phyloP scores from a whole-genome alignment of 2,329 filamentous ascomycete genomes.

The Pyricularia sp. region DNA sequence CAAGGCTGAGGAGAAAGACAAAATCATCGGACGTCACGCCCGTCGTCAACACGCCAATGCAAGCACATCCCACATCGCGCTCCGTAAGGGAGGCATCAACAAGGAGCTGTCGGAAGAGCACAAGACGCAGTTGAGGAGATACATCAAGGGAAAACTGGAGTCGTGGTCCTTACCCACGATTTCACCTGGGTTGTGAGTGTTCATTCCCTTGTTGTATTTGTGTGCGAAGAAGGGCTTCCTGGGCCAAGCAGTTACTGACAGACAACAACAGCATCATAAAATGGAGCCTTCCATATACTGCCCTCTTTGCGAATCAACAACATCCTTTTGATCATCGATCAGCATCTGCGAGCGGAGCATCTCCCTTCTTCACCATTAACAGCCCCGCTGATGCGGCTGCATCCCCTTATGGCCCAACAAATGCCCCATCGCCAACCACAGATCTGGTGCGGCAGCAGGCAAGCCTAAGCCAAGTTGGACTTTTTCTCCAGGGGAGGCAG shows the following conservation, averaged over 20 bases:
- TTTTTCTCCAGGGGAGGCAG: not conserved
- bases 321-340: not conserved
- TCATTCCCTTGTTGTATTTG: not conserved
- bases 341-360: not conserved
- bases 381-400: not conserved
- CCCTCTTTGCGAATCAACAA: not conserved
- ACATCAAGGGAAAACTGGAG: not conserved
- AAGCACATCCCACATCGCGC: not conserved
- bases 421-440: conserved; percentile 1
- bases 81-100: not conserved
- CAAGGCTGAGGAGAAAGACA: not conserved
- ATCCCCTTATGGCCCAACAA: not conserved
- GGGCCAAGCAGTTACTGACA: not conserved
- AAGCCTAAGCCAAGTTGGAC: not conserved
- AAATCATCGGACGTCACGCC: not conserved
- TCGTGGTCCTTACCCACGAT: not conserved
- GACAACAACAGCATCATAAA: not conserved
- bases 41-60: not conserved
- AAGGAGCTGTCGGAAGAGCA: not conserved
- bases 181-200: not conserved
- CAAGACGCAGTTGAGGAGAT: not conserved
- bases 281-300: not conserved
- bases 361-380: not conserved
- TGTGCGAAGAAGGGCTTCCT: too few relatives aligned
- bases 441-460: not conserved